Conservation (phyloP, 2,329 filamentous ascomycete genomes). For the Aphanoascus verrucosus region DNA sequence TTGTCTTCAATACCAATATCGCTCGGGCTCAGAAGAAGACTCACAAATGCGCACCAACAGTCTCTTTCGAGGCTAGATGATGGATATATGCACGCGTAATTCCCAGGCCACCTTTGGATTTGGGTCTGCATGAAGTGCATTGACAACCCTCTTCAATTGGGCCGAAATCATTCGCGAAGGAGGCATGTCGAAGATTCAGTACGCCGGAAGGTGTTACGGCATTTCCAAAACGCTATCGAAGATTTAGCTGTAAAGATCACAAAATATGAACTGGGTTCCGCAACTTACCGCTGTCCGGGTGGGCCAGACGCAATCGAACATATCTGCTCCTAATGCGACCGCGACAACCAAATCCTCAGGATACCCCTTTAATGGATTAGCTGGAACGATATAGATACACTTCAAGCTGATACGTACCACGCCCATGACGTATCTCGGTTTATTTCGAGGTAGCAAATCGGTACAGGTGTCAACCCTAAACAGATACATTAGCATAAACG, state of each 20-base stretch:
- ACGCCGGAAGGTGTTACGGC: constrained; percentile 72
- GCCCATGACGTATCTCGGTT: constrained; percentile 98
- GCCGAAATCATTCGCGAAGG: constrained; percentile 66
- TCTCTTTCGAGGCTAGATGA: constrained; percentile 89
- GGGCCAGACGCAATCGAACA: constrained; percentile 99
- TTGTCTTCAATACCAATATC: background rate
- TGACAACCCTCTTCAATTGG: constrained; percentile 74
- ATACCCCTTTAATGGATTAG: constrained; percentile 52
- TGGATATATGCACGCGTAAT: constrained; percentile 83
- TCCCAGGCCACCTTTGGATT: constrained; percentile 59
- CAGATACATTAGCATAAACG: constrained; percentile 12
- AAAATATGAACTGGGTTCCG: background rate
- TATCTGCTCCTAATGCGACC: constrained; percentile 87
- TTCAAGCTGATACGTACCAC: constrained; percentile 45
- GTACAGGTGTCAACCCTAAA: constrained; percentile 68
- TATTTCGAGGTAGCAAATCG: constrained; percentile 68
- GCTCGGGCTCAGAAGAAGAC: constrained; percentile 14
- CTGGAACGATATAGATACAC: background rate
- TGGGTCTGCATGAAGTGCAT: constrained; percentile 64
- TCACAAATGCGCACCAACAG: constrained; percentile 66
- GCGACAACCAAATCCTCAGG: constrained; percentile 92
- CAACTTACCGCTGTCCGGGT: constrained; percentile 67
- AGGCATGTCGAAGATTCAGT: constrained; percentile 70
- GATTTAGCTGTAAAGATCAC: background rate
- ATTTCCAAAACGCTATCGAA: constrained; percentile 67